Evolutionary conservation across 2,329 filamentous ascomycete genomes (phyloP).

Genomic region (Ophiosphaerella herpotricha): DNA sequence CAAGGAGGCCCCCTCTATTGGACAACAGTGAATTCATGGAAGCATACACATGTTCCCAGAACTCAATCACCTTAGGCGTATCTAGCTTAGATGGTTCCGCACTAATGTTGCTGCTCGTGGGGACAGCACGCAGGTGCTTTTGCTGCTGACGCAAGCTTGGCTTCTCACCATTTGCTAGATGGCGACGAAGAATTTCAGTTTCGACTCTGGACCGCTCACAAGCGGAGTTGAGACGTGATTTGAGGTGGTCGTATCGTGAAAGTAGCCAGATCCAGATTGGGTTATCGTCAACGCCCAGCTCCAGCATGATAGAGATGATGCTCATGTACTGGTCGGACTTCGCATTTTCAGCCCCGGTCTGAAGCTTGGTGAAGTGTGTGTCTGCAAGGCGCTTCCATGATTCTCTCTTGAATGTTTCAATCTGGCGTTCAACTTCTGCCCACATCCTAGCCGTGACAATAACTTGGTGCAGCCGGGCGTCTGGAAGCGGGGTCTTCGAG

Average conservation of each 20-base stretch:
- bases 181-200: constrained; percentile 85
- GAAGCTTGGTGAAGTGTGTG: constrained; percentile 61
- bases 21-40: constrained; percentile 78
- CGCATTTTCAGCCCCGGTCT: constrained; percentile 52
- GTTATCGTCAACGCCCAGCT: constrained; percentile 92
- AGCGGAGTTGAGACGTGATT: constrained; percentile 77
- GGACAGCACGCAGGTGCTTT: constrained; percentile 74
- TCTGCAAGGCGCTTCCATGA: constrained; percentile 81
- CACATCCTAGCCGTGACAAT: constrained; percentile 91
- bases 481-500: constrained; percentile 63
- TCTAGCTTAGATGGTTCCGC: constrained; percentile 68
- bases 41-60: constrained; percentile 86
- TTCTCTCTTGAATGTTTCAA: constrained; percentile 84
- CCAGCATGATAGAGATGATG: constrained; percentile 84
- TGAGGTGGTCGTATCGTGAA: constrained; percentile 86
- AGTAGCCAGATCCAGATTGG: constrained; percentile 96
- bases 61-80: constrained; percentile 76
- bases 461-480: constrained; percentile 82
- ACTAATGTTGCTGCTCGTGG: constrained; percentile 65
- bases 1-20: constrained; percentile 74
- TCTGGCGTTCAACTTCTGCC: constrained; percentile 87
- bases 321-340: constrained; percentile 86
- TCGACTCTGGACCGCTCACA: constrained; percentile 89
- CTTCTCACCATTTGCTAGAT: constrained; percentile 74
- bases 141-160: constrained; percentile 72